Percentiles rank a stretch among this genome's conserved stretches.
These are phyloP conservation scores for Schizophyllum amplum DNA, from an alignment of 1,284 basidiomycete genomes.

Conservation along the genomic window DNA sequence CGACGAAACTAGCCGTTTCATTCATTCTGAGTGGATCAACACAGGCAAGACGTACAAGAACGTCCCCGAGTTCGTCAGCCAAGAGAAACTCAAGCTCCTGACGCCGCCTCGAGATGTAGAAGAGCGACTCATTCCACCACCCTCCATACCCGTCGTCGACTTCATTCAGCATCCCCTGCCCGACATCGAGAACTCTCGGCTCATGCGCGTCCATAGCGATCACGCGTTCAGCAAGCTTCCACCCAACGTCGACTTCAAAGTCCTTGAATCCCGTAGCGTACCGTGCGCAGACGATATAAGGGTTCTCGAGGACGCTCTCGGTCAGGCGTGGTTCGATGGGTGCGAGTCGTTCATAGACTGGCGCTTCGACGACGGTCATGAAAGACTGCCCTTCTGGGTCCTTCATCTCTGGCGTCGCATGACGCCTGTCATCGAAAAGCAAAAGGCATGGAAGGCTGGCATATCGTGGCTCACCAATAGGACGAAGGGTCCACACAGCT, in stretches of 20 bases:
- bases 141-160: neutral
- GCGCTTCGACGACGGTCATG: neutral
- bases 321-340: conserved; percentile 10
- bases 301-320: neutral
- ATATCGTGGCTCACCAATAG: neutral
- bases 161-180: neutral
- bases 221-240: neutral
- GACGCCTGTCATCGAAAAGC: neutral
- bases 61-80: neutral
- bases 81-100: neutral
- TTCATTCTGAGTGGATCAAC: neutral
- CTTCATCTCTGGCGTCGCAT: conserved; percentile 1
- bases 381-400: conserved; percentile 2
- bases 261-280: neutral
- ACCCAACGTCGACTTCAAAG: neutral
- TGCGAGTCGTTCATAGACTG: conserved; percentile 1
- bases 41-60: neutral
- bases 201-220: neutral
- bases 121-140: neutral
- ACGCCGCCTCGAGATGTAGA: neutral
- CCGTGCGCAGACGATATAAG: conserved; percentile 6
- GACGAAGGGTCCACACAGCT: neutral
- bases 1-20: too few relatives aligned
- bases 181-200: too few relatives aligned
- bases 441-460: neutral